A percentile compares a stretch with the other conserved stretches of the same genome.
Evolutionary conservation across 2,329 filamentous ascomycete genomes (phyloP).

Genomic region (Catunica adiposa): DNA sequence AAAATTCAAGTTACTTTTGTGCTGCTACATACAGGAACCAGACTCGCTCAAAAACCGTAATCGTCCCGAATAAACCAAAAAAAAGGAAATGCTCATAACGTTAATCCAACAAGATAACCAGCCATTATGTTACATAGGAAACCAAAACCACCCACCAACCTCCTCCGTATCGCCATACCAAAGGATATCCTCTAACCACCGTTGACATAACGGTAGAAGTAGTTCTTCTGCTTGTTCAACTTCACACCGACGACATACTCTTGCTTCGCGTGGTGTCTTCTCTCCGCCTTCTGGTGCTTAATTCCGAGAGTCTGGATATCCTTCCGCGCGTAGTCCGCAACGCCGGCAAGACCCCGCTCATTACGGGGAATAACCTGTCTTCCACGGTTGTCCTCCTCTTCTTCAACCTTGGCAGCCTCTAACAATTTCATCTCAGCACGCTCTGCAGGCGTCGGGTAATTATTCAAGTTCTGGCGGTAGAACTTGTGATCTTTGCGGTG

Average conservation of each 20-base stretch:
- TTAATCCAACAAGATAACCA: slow-evolving; percentile 2
- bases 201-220: slow-evolving; percentile 34
- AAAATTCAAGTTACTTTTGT: slow-evolving; percentile 1
- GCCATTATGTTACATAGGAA: background rate
- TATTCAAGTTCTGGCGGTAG: slow-evolving; percentile 81
- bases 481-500: slow-evolving; percentile 79
- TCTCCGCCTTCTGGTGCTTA: slow-evolving; percentile 9
- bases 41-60: background rate
- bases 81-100: background rate
- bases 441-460: slow-evolving; percentile 65
- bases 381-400: slow-evolving; percentile 13
- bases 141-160: background rate
- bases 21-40: background rate
- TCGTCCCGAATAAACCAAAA: slow-evolving; percentile 1
- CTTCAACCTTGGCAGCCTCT: slow-evolving; percentile 24
- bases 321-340: slow-evolving; percentile 1
- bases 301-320: slow-evolving; percentile 12
- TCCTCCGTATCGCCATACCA: too few relatives aligned
- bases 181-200: slow-evolving; percentile 24
- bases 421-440: slow-evolving; percentile 51
- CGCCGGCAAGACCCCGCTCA: slow-evolving; percentile 10
- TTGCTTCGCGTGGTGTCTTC: slow-evolving; percentile 10
- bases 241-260: slow-evolving; percentile 14
- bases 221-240: slow-evolving; percentile 41
- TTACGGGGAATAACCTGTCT: slow-evolving; percentile 7